Percentiles rank a stretch among this genome's conserved stretches.
phyloP scores from a whole-genome alignment of 345 rosid genomes.

The Pistacia atlantica region DNA sequence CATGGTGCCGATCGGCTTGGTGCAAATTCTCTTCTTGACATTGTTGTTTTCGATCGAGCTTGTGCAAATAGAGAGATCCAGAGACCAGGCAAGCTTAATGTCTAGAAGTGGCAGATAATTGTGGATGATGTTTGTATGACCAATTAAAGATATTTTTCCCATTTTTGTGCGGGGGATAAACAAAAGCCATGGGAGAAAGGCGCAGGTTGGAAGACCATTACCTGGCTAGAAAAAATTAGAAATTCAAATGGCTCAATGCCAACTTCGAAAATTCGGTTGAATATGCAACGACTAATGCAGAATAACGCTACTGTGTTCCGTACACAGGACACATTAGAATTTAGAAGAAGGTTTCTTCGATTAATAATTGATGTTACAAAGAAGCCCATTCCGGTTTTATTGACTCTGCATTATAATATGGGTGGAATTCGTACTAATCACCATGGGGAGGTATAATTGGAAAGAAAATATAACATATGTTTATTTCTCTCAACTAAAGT shows the following conservation, averaged over 20 bases:
- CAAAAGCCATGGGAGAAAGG: constrained; percentile 85
- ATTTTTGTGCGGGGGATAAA: constrained; percentile 61
- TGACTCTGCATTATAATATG: constrained; percentile 99
- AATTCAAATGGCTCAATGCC: constrained; percentile 85
- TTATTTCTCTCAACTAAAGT: not conserved
- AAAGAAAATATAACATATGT: not conserved
- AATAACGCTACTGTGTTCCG: constrained; percentile 98
- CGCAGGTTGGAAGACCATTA: constrained; percentile 89
- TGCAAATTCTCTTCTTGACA: constrained; percentile 97
- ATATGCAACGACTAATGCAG: constrained; percentile 98
- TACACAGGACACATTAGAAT: constrained; percentile 71
- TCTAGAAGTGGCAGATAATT: not conserved
- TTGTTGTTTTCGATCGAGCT: constrained; percentile 97
- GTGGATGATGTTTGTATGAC: not conserved
- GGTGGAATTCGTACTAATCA: constrained; percentile 98
- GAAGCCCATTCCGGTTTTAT: constrained; percentile 97
- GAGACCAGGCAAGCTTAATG: constrained; percentile 61
- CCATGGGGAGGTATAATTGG: constrained; percentile 68
- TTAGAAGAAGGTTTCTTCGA: constrained; percentile 75
- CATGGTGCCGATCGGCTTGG: constrained; percentile 99
- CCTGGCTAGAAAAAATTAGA: constrained; percentile 89
- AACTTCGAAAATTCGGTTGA: constrained; percentile 82
- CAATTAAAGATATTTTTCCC: not conserved
- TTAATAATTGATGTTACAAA: constrained; percentile 75
- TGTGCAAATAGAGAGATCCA: constrained; percentile 91